A percentile compares a stretch with the other conserved stretches of the same genome.
phyloP scores from a whole-genome alignment of 306 rosid genomes.

The Dalbergia oliveri region DNA sequence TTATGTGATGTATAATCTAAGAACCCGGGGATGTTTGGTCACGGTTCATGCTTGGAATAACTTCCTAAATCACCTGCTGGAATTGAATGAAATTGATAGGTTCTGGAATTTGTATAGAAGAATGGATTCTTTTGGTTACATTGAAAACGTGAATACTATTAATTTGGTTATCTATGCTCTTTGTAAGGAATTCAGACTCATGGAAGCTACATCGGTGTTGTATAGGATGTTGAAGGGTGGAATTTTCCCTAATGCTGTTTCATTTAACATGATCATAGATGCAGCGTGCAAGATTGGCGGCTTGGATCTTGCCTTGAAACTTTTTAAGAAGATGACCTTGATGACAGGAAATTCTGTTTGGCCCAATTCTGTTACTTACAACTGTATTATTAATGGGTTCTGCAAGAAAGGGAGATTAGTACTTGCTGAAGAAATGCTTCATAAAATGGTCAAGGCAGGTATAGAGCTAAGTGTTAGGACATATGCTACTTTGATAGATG shows the following conservation, averaged over 20 bases:
- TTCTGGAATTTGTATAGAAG: slow-evolving; percentile 65
- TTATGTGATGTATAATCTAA: slow-evolving; percentile 56
- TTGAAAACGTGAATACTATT: slow-evolving; percentile 61
- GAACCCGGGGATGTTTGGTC: slow-evolving; percentile 48
- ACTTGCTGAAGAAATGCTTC: slow-evolving; percentile 53
- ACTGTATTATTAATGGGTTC: slow-evolving; percentile 63
- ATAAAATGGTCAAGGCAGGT: slow-evolving; percentile 57
- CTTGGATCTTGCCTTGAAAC: slow-evolving; percentile 63
- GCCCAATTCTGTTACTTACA: slow-evolving; percentile 62
- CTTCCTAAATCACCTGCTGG: slow-evolving; percentile 58
- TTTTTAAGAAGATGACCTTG: slow-evolving; percentile 48
- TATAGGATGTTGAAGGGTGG: slow-evolving; percentile 63
- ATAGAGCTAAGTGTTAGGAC: slow-evolving; percentile 54
- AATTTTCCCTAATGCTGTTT: slow-evolving; percentile 60
- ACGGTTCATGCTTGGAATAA: slow-evolving; percentile 76
- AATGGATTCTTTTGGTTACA: slow-evolving; percentile 61
- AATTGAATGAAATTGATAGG: slow-evolving; percentile 53
- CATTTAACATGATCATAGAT: slow-evolving; percentile 68
- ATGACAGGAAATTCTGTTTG: slow-evolving; percentile 51
- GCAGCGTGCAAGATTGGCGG: slow-evolving; percentile 60
- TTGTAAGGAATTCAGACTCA: slow-evolving; percentile 58
- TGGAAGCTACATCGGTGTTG: slow-evolving; percentile 56
- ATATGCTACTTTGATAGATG: slow-evolving; percentile 65
- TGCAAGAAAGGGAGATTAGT: slow-evolving; percentile 57
- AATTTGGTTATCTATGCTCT: slow-evolving; percentile 66